Percentiles rank a stretch among this genome's conserved stretches.
These are phyloP conservation scores for Aspergillus sp. DNA, from an alignment of 2,329 filamentous ascomycete genomes.

Conservation along the genomic window DNA sequence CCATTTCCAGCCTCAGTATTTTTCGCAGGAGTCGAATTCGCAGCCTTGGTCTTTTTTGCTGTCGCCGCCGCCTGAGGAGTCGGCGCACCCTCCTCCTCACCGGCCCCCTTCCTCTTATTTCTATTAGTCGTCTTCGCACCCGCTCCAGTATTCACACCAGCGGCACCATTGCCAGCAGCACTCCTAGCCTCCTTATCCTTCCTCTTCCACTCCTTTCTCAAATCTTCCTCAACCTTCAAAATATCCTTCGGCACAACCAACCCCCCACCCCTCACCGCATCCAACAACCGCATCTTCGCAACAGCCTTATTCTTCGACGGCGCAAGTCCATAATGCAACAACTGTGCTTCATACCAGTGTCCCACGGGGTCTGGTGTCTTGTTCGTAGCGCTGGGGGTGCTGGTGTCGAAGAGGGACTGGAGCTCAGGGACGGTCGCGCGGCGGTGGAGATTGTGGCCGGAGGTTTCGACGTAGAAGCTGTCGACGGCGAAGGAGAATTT, in stretches of 20 bases:
- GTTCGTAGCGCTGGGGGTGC: constrained; percentile 7
- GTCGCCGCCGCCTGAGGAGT: not conserved
- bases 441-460: constrained; percentile 40
- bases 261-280: constrained; percentile 46
- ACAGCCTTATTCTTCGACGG: constrained; percentile 53
- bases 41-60: not conserved
- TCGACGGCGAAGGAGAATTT: constrained; percentile 40
- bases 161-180: not conserved
- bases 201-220: constrained; percentile 54
- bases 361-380: constrained; percentile 45
- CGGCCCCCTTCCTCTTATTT: not conserved
- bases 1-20: not conserved
- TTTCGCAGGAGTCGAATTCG: not conserved
- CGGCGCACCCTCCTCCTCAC: not conserved
- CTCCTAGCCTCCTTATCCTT: constrained; percentile 31
- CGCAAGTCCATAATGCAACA: constrained; percentile 55
- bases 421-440: constrained; percentile 43
- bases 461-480: constrained; percentile 41
- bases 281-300: constrained; percentile 53
- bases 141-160: no score
- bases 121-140: not conserved
- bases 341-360: constrained; percentile 58
- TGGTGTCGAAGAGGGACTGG: constrained; percentile 34
- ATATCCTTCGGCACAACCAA: constrained; percentile 47
- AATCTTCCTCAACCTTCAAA: constrained; percentile 43